Evolutionary conservation across 345 rosid genomes (phyloP).

Genomic region (Jatropha curcas): DNA sequence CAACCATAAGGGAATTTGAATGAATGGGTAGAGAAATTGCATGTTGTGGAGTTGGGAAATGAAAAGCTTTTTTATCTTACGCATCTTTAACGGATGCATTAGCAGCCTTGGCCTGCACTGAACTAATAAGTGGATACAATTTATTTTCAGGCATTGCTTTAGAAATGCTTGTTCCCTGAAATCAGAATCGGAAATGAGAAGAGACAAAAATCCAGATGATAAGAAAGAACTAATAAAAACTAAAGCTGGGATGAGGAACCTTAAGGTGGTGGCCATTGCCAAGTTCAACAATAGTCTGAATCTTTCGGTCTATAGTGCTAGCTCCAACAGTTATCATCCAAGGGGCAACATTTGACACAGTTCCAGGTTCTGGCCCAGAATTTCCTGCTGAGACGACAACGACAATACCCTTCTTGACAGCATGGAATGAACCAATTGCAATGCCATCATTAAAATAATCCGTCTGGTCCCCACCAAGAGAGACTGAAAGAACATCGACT

Average conservation of each 20-base stretch:
- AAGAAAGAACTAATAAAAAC: not conserved
- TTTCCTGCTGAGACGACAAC: conserved; percentile 67
- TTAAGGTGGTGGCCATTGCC: conserved; percentile 38
- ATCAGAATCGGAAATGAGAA: not conserved
- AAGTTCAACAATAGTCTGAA: conserved; percentile 39
- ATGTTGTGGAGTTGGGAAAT: not conserved
- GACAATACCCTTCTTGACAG: conserved; percentile 53
- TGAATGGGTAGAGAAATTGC: not conserved
- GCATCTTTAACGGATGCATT: conserved; percentile 32
- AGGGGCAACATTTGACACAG: conserved; percentile 51
- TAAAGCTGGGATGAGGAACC: conserved; percentile 21
- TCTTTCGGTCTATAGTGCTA: conserved; percentile 52
- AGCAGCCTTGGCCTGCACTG: conserved; percentile 30
- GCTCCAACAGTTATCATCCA: conserved; percentile 70
- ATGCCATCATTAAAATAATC: conserved; percentile 55
- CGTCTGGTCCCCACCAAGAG: conserved; percentile 51
- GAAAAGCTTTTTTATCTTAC: conserved; percentile 31
- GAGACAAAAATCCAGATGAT: not conserved
- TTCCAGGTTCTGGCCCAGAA: conserved; percentile 39
- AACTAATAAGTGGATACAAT: conserved; percentile 42
- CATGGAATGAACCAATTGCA: conserved; percentile 83
- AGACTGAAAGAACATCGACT: conserved; percentile 71
- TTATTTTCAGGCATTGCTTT: conserved; percentile 30
- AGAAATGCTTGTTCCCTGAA: conserved; percentile 47
- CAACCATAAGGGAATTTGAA: not conserved